Base-by-base conservation (phyloP, 441 rosid genomes). In the Bocquillonia castaneifolia region DNA sequence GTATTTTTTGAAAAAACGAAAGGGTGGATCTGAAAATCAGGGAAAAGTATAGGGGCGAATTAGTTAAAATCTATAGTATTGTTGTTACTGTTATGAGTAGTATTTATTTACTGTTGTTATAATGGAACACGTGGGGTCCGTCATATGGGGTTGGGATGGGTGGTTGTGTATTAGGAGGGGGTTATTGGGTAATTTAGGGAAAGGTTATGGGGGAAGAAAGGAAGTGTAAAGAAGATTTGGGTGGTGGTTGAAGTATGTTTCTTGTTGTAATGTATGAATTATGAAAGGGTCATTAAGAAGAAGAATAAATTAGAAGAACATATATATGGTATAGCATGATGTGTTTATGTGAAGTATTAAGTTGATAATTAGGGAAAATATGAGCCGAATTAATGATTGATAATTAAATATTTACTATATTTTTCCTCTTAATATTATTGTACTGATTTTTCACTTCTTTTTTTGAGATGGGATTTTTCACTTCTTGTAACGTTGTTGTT, bases 1-100 rank as follows among this genome's bases (percentile, higher is more conserved):
- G 18, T 70, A 64, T 79, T 83, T 80, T 69, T 61, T 32, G 53
- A n/a, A 28, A 45, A 78, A 68, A 48, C 37, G 70, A 68, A 20
- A 20, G 70, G 74, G 72, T 23, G 10, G 76, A 76, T 67, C 74
- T 72, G 78, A 34, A 58, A 69, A 29, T 31, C 22, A n/a, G 67
- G 73, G 70, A 28, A 66, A 71, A 64, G 6, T 6, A 42, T 1
- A 26, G 66, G 71, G 80, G 59, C 73, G 68, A 71, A 69, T 66
- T 76, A 45, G 74, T 14, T 18, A 12, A 66, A 56, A 22, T 2
- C 9, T n/a, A 58, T 10, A 14, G 32, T 22, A 22, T 23, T 14
- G 10, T 32, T 20, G 20, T 50, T n/a, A 18, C 8, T 14, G 2
- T 14, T 48, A n/a, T n/a, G 8, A 50, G 1, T 1, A 40, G 1